Conservation (phyloP, 306 rosid genomes). For the Citrullus colocynthis region DNA sequence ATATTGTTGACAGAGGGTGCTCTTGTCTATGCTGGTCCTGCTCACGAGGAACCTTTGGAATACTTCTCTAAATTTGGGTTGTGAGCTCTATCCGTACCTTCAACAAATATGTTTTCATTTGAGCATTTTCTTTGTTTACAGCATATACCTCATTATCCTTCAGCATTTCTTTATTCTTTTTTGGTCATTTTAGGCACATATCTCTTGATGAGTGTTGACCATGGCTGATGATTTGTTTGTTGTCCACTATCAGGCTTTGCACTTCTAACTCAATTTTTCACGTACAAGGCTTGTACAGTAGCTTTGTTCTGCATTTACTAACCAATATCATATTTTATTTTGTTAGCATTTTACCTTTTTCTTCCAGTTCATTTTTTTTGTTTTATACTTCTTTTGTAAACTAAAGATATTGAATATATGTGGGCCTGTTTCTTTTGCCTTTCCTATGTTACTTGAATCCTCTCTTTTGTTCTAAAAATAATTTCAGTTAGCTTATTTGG, state of each 20-base stretch:
- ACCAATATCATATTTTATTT: background rate
- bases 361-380: background rate
- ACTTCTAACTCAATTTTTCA: background rate
- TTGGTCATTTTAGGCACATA: too few relatives aligned
- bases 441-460: background rate
- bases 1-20: constrained; percentile 81
- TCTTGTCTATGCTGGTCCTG: constrained; percentile 87
- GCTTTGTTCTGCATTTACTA: background rate
- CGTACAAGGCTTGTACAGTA: background rate
- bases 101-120: background rate
- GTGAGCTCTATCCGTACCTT: constrained; percentile 15
- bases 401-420: background rate
- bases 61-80: constrained; percentile 84
- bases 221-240: background rate
- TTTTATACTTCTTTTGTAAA: background rate
- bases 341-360: background rate
- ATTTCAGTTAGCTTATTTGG: background rate
- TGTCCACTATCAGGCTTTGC: background rate
- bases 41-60: constrained; percentile 48
- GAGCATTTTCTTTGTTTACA: background rate
- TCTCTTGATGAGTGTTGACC: background rate
- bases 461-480: background rate
- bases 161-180: background rate
- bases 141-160: background rate
- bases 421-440: background rate